These are phyloP conservation scores for Fistulina hepatica DNA, from an alignment of 1,284 basidiomycete species.

Conservation along the genomic window DNA sequence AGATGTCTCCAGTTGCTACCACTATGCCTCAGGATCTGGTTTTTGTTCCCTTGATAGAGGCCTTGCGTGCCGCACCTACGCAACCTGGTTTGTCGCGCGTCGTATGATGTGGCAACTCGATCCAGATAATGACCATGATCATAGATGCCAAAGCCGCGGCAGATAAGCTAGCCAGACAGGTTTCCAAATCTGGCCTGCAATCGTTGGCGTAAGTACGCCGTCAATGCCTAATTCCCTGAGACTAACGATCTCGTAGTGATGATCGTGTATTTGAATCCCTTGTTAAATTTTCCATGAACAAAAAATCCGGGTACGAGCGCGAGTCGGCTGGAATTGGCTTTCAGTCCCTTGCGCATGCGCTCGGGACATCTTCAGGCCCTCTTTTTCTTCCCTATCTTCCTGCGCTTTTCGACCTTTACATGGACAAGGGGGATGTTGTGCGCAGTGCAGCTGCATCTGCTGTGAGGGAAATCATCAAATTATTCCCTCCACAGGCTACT, in stretches of 20 bases:
- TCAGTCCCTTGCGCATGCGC: constrained; percentile 62
- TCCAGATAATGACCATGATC: constrained; percentile 7
- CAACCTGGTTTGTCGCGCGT: constrained; percentile 44
- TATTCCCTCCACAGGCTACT: constrained; percentile 78
- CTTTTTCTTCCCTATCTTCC: constrained; percentile 74
- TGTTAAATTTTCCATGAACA: constrained; percentile 69
- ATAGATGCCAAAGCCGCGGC: constrained; percentile 72
- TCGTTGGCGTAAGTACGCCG: constrained; percentile 43
- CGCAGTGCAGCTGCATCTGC: constrained; percentile 73
- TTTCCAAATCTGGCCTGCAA: constrained; percentile 52
- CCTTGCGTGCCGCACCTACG: constrained; percentile 58
- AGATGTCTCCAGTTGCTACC: constrained; percentile 49
- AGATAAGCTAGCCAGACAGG: constrained; percentile 63
- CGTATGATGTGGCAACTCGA: constrained; percentile 3
- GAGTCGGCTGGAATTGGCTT: constrained; percentile 86
- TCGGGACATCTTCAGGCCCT: constrained; percentile 74
- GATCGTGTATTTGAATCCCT: constrained; percentile 53
- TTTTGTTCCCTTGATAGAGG: constrained; percentile 44
- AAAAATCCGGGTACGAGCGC: constrained; percentile 87
- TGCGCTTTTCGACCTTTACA: constrained; percentile 74
- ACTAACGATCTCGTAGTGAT: constrained; percentile 35
- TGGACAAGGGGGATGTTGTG: constrained; percentile 94
- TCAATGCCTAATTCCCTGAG: constrained; percentile 8
- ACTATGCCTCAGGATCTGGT: constrained; percentile 35
- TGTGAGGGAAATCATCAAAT: constrained; percentile 78